phyloP scores from a whole-genome alignment of 1,284 basidiomycete genomes.

The Pisolithus thermaeus region DNA sequence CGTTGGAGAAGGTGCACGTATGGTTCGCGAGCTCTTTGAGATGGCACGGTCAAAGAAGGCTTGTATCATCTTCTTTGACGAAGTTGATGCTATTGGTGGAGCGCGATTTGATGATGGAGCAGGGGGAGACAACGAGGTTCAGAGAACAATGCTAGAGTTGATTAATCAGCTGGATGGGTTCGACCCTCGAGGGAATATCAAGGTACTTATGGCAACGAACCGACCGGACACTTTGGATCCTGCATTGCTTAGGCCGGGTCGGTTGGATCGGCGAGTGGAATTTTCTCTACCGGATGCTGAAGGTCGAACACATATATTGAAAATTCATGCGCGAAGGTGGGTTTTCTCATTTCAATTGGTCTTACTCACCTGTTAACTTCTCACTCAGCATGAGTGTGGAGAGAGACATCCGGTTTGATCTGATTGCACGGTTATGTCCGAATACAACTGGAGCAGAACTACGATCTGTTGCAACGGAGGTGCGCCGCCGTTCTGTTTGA shows the following conservation, averaged over 20 bases:
- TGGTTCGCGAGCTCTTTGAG: constrained; percentile 99
- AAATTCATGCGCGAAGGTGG: constrained; percentile 90
- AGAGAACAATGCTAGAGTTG: constrained; percentile 98
- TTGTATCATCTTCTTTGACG: constrained; percentile 99
- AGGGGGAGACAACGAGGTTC: constrained; percentile 98
- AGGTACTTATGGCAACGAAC: constrained; percentile 99
- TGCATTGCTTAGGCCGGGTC: constrained; percentile 91
- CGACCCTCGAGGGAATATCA: constrained; percentile 98
- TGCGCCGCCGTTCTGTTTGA: constrained; percentile 28
- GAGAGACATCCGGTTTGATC: constrained; percentile 94
- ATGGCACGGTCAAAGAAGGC: constrained; percentile 99
- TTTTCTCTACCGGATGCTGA: constrained; percentile 95
- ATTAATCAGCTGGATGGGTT: constrained; percentile 99
- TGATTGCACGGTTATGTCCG: constrained; percentile 95
- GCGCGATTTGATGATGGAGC: constrained; percentile 99
- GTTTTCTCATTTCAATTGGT: constrained; percentile 5
- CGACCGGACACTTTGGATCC: constrained; percentile 99
- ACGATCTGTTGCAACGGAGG: constrained; percentile 94
- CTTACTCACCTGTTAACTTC: constrained; percentile 5
- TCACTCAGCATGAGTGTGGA: constrained; percentile 89
- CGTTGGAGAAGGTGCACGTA: constrained; percentile 97
- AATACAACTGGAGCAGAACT: constrained; percentile 98
- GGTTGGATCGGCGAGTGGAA: constrained; percentile 94
- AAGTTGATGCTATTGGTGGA: constrained; percentile 96
- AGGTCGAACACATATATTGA: constrained; percentile 93